Evolutionary conservation across 441 rosid genomes (phyloP).

Genomic region (Rhodomyrtus psidioides): DNA sequence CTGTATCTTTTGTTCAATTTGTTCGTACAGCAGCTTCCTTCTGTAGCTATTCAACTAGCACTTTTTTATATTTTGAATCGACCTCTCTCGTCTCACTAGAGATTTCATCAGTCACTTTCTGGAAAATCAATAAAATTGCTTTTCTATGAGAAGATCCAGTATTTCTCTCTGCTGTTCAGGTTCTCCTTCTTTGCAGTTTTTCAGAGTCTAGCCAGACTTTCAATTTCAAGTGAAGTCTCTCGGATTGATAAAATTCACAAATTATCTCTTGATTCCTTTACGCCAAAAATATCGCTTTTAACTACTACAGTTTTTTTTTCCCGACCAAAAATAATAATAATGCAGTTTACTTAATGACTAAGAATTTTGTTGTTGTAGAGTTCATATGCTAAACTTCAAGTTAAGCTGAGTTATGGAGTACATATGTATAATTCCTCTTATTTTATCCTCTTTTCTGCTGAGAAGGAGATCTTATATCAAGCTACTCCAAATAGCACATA

Average conservation of each 20-base stretch:
- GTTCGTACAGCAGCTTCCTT: not conserved
- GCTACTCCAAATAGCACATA: not conserved
- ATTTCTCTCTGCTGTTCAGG: not conserved
- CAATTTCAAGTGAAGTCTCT: not conserved
- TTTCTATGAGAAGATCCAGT: not conserved
- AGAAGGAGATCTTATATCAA: not conserved
- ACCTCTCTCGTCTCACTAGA: not conserved
- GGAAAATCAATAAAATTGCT: not conserved
- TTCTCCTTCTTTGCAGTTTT: not conserved
- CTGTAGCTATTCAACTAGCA: not conserved
- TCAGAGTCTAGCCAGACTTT: not conserved
- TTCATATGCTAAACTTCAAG: not conserved
- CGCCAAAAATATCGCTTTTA: not conserved
- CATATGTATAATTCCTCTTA: not conserved
- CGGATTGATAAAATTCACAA: not conserved
- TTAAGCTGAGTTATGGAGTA: not conserved
- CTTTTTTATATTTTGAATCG: not conserved
- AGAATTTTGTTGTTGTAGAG: not conserved
- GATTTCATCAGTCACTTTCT: not conserved
- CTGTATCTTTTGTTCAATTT: not conserved
- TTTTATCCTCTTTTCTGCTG: not conserved
- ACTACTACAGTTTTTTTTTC: not conserved
- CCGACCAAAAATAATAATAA: too few relatives aligned
- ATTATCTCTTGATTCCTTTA: not conserved
- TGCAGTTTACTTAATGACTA: not conserved